Percentiles rank a stretch among this genome's conserved stretches.
These are phyloP conservation scores for Pseudocercospora musae DNA, from an alignment of 2,329 filamentous ascomycete species.

Conservation along the genomic window DNA sequence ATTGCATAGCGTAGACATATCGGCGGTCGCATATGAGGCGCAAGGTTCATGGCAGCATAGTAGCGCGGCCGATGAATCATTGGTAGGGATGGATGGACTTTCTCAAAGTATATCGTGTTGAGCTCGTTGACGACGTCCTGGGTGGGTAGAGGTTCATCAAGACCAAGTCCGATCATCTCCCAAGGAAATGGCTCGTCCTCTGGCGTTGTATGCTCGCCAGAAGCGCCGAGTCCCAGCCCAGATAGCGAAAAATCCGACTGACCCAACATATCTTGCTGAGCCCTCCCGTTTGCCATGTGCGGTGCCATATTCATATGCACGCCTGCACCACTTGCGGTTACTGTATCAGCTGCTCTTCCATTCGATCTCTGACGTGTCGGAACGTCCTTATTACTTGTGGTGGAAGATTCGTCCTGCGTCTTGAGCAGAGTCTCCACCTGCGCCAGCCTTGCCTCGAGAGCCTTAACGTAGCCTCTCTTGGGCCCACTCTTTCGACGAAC, in stretches of 20 bases:
- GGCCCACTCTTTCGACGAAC: slow-evolving; percentile 91
- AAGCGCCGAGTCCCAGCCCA: slow-evolving; percentile 6
- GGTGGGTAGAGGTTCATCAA: slow-evolving; percentile 77
- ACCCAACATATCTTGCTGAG: slow-evolving; percentile 8
- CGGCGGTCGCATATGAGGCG: slow-evolving; percentile 80
- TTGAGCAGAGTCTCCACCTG: slow-evolving; percentile 91
- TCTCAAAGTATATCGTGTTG: slow-evolving; percentile 84
- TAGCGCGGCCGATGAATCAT: slow-evolving; percentile 90
- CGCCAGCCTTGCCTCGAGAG: slow-evolving; percentile 77
- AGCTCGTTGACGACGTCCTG: slow-evolving; percentile 82
- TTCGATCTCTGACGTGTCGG: neutral
- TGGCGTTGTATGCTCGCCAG: slow-evolving; percentile 10
- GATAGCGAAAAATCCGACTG: slow-evolving; percentile 10
- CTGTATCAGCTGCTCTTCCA: neutral
- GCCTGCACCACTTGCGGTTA: neutral
- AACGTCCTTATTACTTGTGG: neutral
- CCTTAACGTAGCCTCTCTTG: slow-evolving; percentile 91
- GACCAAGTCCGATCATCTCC: slow-evolving; percentile 79
- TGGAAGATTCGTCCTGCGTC: slow-evolving; percentile 52
- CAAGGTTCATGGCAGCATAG: slow-evolving; percentile 81
- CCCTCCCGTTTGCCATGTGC: slow-evolving; percentile 9
- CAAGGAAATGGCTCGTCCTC: slow-evolving; percentile 58
- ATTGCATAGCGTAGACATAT: slow-evolving; percentile 89
- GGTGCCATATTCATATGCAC: slow-evolving; percentile 13
- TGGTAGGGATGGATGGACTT: slow-evolving; percentile 78